Evolutionary conservation across 805 yeast species (phyloP).

Genomic region (Pichia insulana): DNA sequence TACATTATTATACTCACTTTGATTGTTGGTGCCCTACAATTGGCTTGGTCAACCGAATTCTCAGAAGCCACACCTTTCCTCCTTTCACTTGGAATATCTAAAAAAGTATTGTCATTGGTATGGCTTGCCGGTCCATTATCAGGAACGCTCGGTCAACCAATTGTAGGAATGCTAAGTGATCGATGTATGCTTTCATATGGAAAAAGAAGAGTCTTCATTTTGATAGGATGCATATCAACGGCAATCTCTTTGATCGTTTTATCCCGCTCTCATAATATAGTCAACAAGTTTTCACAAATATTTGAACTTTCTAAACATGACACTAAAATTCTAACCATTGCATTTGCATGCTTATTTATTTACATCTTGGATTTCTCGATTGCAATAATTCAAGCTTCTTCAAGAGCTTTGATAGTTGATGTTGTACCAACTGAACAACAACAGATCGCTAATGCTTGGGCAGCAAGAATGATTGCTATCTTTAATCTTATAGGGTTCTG

Average conservation of each 20-base stretch:
- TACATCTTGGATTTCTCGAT: slow-evolving; percentile 50
- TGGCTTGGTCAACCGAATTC: slow-evolving; percentile 61
- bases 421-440: slow-evolving; percentile 50
- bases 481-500: slow-evolving; percentile 52
- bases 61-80: slow-evolving; percentile 55
- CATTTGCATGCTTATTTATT: slow-evolving; percentile 45
- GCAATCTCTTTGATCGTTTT: slow-evolving; percentile 35
- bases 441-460: slow-evolving; percentile 56
- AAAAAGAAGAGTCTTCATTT: slow-evolving; percentile 47
- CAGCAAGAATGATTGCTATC: slow-evolving; percentile 52
- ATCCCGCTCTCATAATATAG: slow-evolving; percentile 37
- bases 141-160: slow-evolving; percentile 57
- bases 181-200: slow-evolving; percentile 37
- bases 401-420: slow-evolving; percentile 55
- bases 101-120: slow-evolving; percentile 43
- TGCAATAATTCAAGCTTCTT: slow-evolving; percentile 49
- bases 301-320: slow-evolving; percentile 12
- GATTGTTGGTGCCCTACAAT: slow-evolving; percentile 48
- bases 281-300: slow-evolving; percentile 25
- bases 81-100: slow-evolving; percentile 53
- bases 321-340: slow-evolving; percentile 30
- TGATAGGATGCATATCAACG: slow-evolving; percentile 45
- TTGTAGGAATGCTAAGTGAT: slow-evolving; percentile 52
- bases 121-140: slow-evolving; percentile 65
- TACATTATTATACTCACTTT: slow-evolving; percentile 40